Conservation (phyloP, 768 basidiomycete genomes). For the Suillus decipiens region DNA sequence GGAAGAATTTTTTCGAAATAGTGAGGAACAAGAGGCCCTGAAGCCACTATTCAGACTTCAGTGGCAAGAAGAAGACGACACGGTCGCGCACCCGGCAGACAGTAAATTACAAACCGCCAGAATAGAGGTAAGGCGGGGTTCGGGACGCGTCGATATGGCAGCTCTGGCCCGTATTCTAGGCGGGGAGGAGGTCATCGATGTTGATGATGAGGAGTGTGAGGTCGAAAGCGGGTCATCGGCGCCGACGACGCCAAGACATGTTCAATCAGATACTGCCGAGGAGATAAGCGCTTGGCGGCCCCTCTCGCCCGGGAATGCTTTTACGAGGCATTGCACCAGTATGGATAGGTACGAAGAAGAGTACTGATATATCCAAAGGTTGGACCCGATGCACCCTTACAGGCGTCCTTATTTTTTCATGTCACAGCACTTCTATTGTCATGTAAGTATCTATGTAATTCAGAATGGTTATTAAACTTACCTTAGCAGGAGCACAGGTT, state of each 20-base stretch:
- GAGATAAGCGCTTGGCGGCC: slow-evolving; percentile 50
- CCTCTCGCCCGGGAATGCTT: slow-evolving; percentile 33
- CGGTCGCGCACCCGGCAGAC: slow-evolving; percentile 27
- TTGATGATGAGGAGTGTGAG: slow-evolving; percentile 30
- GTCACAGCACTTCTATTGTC: background rate
- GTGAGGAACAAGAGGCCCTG: slow-evolving; percentile 52
- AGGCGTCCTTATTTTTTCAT: background rate
- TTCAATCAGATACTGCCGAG: slow-evolving; percentile 31
- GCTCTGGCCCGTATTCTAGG: slow-evolving; percentile 54
- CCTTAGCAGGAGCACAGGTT: background rate
- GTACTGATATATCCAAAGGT: slow-evolving; percentile 14
- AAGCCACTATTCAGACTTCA: slow-evolving; percentile 36
- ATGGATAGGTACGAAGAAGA: slow-evolving; percentile 35
- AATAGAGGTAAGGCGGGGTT: slow-evolving; percentile 32
- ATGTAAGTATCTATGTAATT: background rate
- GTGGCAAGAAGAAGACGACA: slow-evolving; percentile 33
- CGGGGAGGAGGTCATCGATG: slow-evolving; percentile 27
- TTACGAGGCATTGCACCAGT: slow-evolving; percentile 18
- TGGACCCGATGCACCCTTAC: slow-evolving; percentile 1
- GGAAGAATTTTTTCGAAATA: slow-evolving; percentile 56
- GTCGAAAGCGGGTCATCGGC: slow-evolving; percentile 20
- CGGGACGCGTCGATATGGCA: slow-evolving; percentile 55
- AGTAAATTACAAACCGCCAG: background rate
- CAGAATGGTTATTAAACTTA: background rate
- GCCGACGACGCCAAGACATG: slow-evolving; percentile 13